Conservation (phyloP, 169 alveolate genomes). For the Plasmodium vinckei region DNA sequence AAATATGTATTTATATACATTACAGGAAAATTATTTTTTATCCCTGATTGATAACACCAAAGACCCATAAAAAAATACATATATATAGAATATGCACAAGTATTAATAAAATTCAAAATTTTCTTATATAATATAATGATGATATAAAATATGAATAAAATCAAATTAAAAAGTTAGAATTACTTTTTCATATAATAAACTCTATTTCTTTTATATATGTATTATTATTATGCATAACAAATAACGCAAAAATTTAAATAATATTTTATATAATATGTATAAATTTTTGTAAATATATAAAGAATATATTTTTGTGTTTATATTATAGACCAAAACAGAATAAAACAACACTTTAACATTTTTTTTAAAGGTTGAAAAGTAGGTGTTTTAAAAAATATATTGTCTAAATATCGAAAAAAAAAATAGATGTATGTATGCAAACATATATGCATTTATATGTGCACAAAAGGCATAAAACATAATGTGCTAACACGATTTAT, state of each 20-base stretch:
- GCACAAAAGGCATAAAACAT: not conserved
- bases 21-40: too few species aligned
- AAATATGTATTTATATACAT: too few species aligned
- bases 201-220: slow-evolving; percentile 14
- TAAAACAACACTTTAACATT: too few species aligned
- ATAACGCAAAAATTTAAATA: slow-evolving; percentile 17
- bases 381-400: too few species aligned
- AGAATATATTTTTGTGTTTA: too few species aligned
- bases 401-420: too few species aligned
- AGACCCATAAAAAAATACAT: too few species aligned
- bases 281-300: not conserved
- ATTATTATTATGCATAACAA: slow-evolving; percentile 15
- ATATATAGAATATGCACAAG: too few species aligned
- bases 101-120: slow-evolving; percentile 1
- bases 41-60: too few species aligned
- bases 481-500: not conserved
- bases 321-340: too few species aligned
- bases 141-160: not conserved
- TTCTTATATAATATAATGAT: slow-evolving; percentile 19
- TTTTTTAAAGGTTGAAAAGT: too few species aligned
- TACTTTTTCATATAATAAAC: slow-evolving; percentile 10
- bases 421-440: not conserved
- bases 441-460: slow-evolving; percentile 6
- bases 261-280: not conserved
- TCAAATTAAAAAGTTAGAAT: not conserved